Base-by-base conservation (phyloP, 257 asterid genomes). In the Solanum ahanhuiri region DNA sequence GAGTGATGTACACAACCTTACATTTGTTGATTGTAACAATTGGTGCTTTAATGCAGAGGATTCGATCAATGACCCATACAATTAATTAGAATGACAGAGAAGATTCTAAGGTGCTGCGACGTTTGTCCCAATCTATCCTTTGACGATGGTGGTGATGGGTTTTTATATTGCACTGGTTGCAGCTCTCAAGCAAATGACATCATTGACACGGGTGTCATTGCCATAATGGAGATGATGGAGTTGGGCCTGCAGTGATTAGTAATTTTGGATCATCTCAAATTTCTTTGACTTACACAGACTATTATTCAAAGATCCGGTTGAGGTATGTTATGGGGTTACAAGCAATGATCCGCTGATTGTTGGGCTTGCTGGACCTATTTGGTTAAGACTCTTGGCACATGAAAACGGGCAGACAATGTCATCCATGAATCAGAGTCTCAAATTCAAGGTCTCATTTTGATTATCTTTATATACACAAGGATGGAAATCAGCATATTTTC, bases 241-340 rank as follows among this genome's bases (percentile, higher is more conserved):
- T 69, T 85, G 97, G 90, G 76, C 94, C 94, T n/a, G 86, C 82
- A 5, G 91, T 81, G 39, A 96, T 96, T 12, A 88, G 83, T 18
- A 94, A 96, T 86, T 93, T 95, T 86, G 97, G 93, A 31, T 85
- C 93, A 11, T 41, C 84, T 48, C 87, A 60, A 7, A 86, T 35
- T 54, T 43, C 66, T 8, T 70, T 91, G 84, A 89, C 87, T 77
- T 91, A 89, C 48, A 94, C 89, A 7, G 96, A 92, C 28, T 92
- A 89, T 89, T 88, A 92, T 85, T 87, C 91, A 9, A 91, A 84
- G 86, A 90, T 94, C 63, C 93, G 95, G 89, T 81, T 86, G 54
- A 93, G 97, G 89, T 96, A 95, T 75, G 84, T 92, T 89, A 79
- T 33, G 33, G 99, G 98, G 25, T 64, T 95, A 76, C 98, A 94